Conservation (phyloP, 148 eudicot species). For the Suaeda aralocaspica region DNA sequence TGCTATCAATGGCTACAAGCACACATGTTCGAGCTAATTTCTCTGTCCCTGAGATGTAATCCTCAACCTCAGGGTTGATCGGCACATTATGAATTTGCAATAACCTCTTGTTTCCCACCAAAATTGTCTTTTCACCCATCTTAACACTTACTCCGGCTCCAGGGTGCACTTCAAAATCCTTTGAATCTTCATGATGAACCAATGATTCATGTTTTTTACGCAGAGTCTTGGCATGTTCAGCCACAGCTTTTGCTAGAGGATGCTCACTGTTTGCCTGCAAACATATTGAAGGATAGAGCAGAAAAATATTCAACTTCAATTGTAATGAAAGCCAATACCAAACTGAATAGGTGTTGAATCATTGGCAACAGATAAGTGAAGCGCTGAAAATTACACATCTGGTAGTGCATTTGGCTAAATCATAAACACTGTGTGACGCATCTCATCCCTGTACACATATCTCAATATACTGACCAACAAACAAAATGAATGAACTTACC, state of each 20-base stretch:
- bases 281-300: slow-evolving; percentile 8
- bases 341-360: not conserved
- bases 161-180: slow-evolving; percentile 86
- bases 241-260: slow-evolving; percentile 87
- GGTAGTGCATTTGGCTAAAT: not conserved
- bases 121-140: slow-evolving; percentile 60
- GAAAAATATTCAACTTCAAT: not conserved
- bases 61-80: slow-evolving; percentile 52
- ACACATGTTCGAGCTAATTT: slow-evolving; percentile 79
- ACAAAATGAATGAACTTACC: slow-evolving; percentile 40
- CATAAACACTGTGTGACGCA: not conserved
- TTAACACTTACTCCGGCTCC: slow-evolving; percentile 93
- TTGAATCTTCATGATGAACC: slow-evolving; percentile 46
- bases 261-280: slow-evolving; percentile 90
- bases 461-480: not conserved
- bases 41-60: slow-evolving; percentile 56
- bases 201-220: slow-evolving; percentile 37
- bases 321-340: not conserved
- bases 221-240: slow-evolving; percentile 71
- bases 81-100: slow-evolving; percentile 53
- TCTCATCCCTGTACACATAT: not conserved
- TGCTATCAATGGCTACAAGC: slow-evolving; percentile 72
- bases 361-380: not conserved
- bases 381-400: not conserved
- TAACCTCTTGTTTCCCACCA: slow-evolving; percentile 88